Base-by-base conservation (phyloP, 768 basidiomycete genomes). In the Suillus placidus region DNA sequence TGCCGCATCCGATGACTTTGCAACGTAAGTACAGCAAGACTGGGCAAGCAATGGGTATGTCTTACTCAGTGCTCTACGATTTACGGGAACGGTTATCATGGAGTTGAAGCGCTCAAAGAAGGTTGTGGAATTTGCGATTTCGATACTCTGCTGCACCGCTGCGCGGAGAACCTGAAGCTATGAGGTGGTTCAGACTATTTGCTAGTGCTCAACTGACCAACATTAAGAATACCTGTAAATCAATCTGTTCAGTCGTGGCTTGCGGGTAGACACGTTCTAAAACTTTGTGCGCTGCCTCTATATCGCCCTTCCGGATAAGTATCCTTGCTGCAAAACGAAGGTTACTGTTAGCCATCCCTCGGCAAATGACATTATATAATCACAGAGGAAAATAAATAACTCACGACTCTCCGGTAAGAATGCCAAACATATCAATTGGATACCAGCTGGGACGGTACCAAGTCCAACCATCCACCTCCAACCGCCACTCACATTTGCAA, bases 391-490 rank as follows among this genome's bases (percentile, higher is more conserved):
- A 9, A 7, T n/a, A 38, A 9, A 7, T n/a, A 9, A 82, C 89
- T 73, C 66, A 91, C 90, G 93, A 57, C 89, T 90, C 76, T 94
- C 93, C 3, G 93, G 93, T 4, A 93, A 79, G 72, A 89, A 87
- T 63, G 86, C 79, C 60, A 93, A 72, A 62, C 87, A 77, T 4
- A 83, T 52, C 43, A 88, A 79, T 71, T 93, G 92, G 6, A 92
- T 64, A 3, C 76, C 87, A 1, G 90, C 88, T 1, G 91, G 91
- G 2, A 90, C 79, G 2, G 85, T 85, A 16, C 92, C 90, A 3
- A 94, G 78, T 4, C 91, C 93, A 18, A 92, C 90, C 89, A 93
- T 91, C 87, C 87, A 94, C 61, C 93, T 79, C 93, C 93, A 95
- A 3, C 93, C 93, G 4, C 82, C 77, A 38, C 76, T 75, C 61